Evolutionary conservation across 495 filamentous ascomycete species (phyloP), one percentile per base, ranked within the genome.

Genomic region (Penicillium arizonense): DNA sequence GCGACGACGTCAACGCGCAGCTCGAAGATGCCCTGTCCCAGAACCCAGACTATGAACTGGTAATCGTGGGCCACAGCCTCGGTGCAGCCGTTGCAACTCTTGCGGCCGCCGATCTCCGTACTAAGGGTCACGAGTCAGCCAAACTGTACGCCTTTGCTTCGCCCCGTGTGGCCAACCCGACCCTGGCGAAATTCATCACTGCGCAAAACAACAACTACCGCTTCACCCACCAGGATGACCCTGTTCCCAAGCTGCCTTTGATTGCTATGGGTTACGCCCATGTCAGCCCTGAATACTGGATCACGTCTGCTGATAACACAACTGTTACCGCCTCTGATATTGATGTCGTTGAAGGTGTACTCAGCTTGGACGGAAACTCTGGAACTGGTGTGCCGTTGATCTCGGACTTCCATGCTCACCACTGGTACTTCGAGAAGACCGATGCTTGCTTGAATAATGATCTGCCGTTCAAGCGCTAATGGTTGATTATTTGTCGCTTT

Each of bases 101-200:
- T 3, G 84, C 78, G 0, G 83, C 81, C 1, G 81, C 76, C 7
- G 75, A 82, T 58, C 68, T 87, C 45, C 75, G 82, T 8, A 70
- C 69, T 21, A 50, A 58, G 16, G 81, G 79, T 8, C 50, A 72
- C 23, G 45, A 61, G 1, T 51, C 24, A 5, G 56, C 58, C 3
- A 71, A 69, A n/a, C 44, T 84, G n/a, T 87, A 85, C 67, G 85
- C 82, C 6, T 88, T 75, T 69, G 87, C 85, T 52, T 73, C 82
- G 24, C 87, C 87, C 7, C 83, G 84, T 21, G 79, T 86, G 23
- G 86, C 82, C 44, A 82, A 82, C 58, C 38, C 55, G 1, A 67
- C 70, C n/a, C 68, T 87, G 55, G 78, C 74, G 50, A 56, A 70
- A 33, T 82, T 73, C 60, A 73, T 88, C 52, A 73, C 71, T 1